phyloP scores from a whole-genome alignment of 2,329 filamentous ascomycete species.

The Fusarium vanettenii region DNA sequence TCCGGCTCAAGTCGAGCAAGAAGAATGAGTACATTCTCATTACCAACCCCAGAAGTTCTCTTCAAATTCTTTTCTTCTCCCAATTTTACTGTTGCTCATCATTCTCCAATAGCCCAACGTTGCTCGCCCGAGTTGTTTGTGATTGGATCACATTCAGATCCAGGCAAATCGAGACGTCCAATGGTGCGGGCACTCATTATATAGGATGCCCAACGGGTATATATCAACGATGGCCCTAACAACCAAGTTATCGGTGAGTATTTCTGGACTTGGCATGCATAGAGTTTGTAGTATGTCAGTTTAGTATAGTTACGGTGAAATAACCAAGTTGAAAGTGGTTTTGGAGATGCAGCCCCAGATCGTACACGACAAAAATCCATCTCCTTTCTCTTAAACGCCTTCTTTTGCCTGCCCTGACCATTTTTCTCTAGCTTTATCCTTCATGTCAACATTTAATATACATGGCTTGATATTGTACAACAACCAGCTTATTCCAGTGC shows the following conservation, averaged over 20 bases:
- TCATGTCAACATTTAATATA: neutral
- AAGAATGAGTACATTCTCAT: neutral
- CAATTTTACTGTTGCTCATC: neutral
- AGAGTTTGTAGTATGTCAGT: neutral
- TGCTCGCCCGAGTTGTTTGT: neutral
- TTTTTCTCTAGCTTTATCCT: neutral
- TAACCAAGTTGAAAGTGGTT: neutral
- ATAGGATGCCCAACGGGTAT: neutral
- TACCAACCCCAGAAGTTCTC: neutral
- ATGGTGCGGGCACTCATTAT: neutral
- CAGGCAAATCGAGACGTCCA: neutral
- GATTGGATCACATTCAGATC: neutral
- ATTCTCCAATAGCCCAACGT: neutral
- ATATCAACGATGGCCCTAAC: too few species aligned
- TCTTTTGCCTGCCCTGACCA: neutral
- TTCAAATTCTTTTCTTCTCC: neutral
- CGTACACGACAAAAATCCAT: neutral
- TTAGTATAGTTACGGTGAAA: neutral
- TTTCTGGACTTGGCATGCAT: neutral
- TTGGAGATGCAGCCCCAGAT: neutral
- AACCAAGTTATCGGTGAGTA: neutral
- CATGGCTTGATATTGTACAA: conserved; percentile 6
- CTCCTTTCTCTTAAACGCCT: neutral
- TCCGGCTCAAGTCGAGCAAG: neutral
- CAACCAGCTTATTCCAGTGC: neutral